Evolutionary conservation across 2,329 filamentous ascomycete genomes (phyloP).

Genomic region (Blastomyces gilchristii): DNA sequence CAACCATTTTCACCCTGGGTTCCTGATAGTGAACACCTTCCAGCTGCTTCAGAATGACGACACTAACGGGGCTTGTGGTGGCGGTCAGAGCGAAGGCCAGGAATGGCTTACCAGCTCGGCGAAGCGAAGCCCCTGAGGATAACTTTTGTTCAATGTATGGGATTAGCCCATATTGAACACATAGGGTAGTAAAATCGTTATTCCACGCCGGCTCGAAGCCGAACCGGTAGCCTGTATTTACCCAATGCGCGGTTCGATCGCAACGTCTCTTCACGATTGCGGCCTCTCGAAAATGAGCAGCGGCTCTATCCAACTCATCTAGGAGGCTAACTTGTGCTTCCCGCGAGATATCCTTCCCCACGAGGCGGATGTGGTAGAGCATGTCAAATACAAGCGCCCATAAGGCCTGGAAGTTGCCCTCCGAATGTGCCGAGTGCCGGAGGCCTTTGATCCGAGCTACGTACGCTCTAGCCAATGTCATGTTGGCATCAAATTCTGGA

Average conservation of each 20-base stretch:
- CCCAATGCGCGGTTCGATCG: background rate
- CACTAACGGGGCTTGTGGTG: too few species aligned
- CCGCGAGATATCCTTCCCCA: background rate
- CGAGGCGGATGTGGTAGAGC: background rate
- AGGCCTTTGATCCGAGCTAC: conserved; percentile 2
- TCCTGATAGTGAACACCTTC: background rate
- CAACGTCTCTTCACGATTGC: conserved; percentile 2
- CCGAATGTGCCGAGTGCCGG: background rate
- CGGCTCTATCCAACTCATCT: conserved; percentile 1
- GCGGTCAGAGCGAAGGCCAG: conserved; percentile 1
- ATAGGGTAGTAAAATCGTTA: background rate
- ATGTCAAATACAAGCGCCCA: background rate
- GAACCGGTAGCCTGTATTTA: background rate
- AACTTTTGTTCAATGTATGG: background rate
- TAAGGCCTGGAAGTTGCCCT: background rate
- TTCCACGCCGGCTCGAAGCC: background rate
- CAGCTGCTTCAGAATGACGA: too few species aligned
- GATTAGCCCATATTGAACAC: background rate
- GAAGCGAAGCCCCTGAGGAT: background rate
- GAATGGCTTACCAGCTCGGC: background rate
- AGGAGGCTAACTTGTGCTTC: background rate
- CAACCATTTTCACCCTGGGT: conserved; percentile 3
- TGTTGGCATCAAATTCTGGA: background rate
- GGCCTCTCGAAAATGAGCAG: background rate
- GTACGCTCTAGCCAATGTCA: conserved; percentile 1